phyloP scores from a whole-genome alignment of 2,329 filamentous ascomycete genomes.

The Colletotrichum destructivum region DNA sequence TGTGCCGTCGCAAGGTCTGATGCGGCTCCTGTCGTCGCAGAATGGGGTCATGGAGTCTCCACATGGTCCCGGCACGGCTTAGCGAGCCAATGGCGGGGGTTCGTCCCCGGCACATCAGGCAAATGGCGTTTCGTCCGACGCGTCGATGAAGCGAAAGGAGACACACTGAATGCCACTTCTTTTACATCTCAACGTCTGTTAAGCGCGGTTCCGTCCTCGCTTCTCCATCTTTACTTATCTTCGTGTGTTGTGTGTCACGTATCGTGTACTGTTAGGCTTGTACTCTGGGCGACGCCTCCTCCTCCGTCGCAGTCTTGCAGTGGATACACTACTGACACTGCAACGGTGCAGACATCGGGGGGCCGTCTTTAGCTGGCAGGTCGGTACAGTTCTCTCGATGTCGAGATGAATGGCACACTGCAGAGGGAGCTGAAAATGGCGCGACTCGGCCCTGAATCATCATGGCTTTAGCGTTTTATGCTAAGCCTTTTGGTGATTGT shows the following conservation, averaged over 20 bases:
- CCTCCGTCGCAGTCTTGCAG: conserved; percentile 26
- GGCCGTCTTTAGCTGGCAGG: conserved; percentile 9
- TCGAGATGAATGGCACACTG: conserved; percentile 1
- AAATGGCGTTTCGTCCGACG: conserved; percentile 56
- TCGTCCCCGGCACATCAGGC: conserved; percentile 49
- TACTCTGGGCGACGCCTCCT: conserved; percentile 21
- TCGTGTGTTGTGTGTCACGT: too few relatives aligned
- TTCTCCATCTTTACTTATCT: neutral
- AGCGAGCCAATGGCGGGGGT: conserved; percentile 46
- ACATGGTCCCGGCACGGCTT: conserved; percentile 40
- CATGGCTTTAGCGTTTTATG: conserved; percentile 28
- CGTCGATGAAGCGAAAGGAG: conserved; percentile 57
- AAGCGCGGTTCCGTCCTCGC: conserved; percentile 25
- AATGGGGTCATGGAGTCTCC: conserved; percentile 45
- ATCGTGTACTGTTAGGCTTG: neutral
- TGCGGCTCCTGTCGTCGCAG: conserved; percentile 56
- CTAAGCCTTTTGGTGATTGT: conserved; percentile 33
- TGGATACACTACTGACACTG: neutral
- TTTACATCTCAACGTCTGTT: conserved; percentile 15
- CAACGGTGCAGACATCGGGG: neutral
- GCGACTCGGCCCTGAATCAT: conserved; percentile 18
- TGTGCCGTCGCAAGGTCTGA: conserved; percentile 29
- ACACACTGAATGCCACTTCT: conserved; percentile 37
- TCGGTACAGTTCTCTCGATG: neutral
- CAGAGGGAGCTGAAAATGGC: neutral